Percentiles rank a stretch among this genome's conserved stretches.
Evolutionary conservation across 495 filamentous ascomycete genomes (phyloP).

Genomic region (Tuber borchii): DNA sequence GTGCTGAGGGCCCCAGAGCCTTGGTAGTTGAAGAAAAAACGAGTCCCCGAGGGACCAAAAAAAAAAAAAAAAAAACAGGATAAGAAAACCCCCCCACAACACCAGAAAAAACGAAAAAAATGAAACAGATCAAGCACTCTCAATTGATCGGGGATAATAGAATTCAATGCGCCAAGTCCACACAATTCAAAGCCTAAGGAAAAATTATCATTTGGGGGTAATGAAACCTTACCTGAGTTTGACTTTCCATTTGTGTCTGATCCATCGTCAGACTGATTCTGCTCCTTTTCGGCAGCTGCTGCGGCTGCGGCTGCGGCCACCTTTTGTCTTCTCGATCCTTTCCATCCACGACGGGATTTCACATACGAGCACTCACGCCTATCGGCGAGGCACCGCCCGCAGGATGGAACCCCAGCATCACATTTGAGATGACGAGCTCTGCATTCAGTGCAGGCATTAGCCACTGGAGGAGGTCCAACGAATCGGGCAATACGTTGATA

Average conservation of each 20-base stretch:
- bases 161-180: slow-evolving; percentile 11
- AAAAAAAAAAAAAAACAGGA: slow-evolving; percentile 7
- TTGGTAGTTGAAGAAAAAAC: slow-evolving; percentile 23
- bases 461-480: slow-evolving; percentile 42
- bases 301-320: slow-evolving; percentile 41
- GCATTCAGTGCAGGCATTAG: slow-evolving; percentile 54
- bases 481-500: slow-evolving; percentile 40
- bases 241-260: slow-evolving; percentile 11
- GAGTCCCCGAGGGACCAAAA: slow-evolving; percentile 11
- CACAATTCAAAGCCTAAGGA: slow-evolving; percentile 9
- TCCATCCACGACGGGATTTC: slow-evolving; percentile 51
- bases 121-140: slow-evolving; percentile 15
- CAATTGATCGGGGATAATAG: slow-evolving; percentile 12
- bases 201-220: not conserved
- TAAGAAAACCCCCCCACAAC: not conserved
- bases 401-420: slow-evolving; percentile 48
- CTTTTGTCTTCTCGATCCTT: slow-evolving; percentile 44
- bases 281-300: slow-evolving; percentile 19
- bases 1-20: slow-evolving; percentile 23
- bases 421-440: slow-evolving; percentile 55
- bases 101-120: slow-evolving; percentile 19
- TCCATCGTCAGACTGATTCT: slow-evolving; percentile 15
- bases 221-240: slow-evolving; percentile 24
- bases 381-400: slow-evolving; percentile 46
- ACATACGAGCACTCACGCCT: slow-evolving; percentile 49